Base-by-base conservation (phyloP, 495 filamentous ascomycete genomes). In the Jackrogersella multiformis region DNA sequence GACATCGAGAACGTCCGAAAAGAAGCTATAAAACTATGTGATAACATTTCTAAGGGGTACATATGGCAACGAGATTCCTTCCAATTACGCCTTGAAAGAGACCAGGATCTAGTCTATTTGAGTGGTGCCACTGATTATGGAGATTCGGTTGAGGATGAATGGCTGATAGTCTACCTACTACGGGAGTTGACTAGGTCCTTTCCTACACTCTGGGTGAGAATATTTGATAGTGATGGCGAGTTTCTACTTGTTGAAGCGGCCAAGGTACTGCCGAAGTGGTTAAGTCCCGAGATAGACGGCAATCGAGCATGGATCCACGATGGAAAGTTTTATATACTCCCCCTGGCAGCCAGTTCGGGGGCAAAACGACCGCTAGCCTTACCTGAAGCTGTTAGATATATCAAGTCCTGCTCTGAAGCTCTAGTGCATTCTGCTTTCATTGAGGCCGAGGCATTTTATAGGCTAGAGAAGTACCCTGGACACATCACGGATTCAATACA, bases 171-270 rank as follows among this genome's bases (percentile, higher is more conserved):
- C 23, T 97, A 94, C 76, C 76, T 98, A 9, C 84, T 99, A n/a
- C 87, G 90, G 34, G 89, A 93, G 71, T 77, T 97, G 60, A 94
- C 88, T 71, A 89, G 82, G 68, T 77, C 85, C 56, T 92, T 90
- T 65, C 81, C 85, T 53, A 84, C 91, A 56, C 79, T 94, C 6
- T 98, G 94, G 95, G 83, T 93, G 38, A 86, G 89, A 46, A 85
- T 96, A 4, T 86, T 82, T 64, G 95, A 99, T 75, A 88, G 87
- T 21, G 96, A 98, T 79, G 95, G 95, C 61, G 92, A 99, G 71
- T 99, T 99, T 70, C 84, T 99, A 32, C 86, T 98, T 46, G 89
- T 97, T 70, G 95, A 99, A 78, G 96, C 95, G 30, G 94, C 96
- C 15, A 93, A 91, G 45, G 88, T 88, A 12, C 80, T 97, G 1